Base-by-base conservation (phyloP, 2,329 filamentous ascomycete genomes). In the Phyllosticta citriasiana region DNA sequence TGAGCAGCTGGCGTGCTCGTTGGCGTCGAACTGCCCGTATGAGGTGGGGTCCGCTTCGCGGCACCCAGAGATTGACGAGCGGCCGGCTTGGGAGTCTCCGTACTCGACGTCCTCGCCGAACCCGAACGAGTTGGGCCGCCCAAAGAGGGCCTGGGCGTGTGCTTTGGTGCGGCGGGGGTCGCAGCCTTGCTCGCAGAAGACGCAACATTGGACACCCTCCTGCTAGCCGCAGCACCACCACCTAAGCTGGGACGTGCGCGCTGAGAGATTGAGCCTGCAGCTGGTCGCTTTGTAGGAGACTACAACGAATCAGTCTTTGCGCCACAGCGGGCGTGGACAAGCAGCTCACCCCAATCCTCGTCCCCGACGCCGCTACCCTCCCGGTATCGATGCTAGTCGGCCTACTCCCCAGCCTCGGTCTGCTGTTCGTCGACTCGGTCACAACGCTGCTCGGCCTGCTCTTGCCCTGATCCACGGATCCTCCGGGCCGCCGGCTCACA, bases 401-500 rank as follows among this genome's bases (percentile, higher is more conserved):
- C 40, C 61, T 51, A 19, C 53, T 62, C 25, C 55, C 55, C n/a
- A 57, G 10, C 47, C 53, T 62, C 6, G 60, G 59, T 22, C 54
- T 54, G 4, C 25, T 64, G 63, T 52, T 68, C 59, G 10, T 73
- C 69, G 58, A 57, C 7, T 59, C 61, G 14, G 62, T 51, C 14
- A 52, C 16, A 30, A 57, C 59, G 27, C 62, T 62, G 14, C 52
- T 35, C 25, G 58, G 59, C 24, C 57, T 55, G 14, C 33, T 19
- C 47, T 56, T 62, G 10, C 60, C 60, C 19, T 62, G 60, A 27
- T 62, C 60, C 25, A 62, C 25, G 6, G 59, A 57, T 9, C 54
- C 59, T 8, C 55, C 53, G 8, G 76, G 72, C 63, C 73, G 77
- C 24, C 62, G 63, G 9, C 30, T 52, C 35, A 64, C 27, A 19